phyloP scores from a whole-genome alignment of 148 eudicot genomes.

The Vaccinium myrtillus region DNA sequence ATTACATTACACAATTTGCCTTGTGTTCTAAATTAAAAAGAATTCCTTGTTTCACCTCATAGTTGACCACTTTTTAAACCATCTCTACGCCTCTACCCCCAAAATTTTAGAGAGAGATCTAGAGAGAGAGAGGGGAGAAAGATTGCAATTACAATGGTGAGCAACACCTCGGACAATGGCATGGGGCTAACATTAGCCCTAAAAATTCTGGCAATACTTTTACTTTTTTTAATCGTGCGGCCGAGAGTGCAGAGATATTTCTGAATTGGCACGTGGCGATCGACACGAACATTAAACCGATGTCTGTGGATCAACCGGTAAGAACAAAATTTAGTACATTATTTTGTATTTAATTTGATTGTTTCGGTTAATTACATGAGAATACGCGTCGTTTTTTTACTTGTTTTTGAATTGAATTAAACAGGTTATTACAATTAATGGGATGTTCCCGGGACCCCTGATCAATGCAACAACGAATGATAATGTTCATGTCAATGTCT shows the following conservation, averaged over 20 bases:
- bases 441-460: constrained; percentile 48
- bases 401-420: background rate
- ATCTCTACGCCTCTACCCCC: background rate
- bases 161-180: background rate
- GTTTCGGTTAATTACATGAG: background rate
- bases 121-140: background rate
- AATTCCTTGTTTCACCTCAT: too few relatives aligned
- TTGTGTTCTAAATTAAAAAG: too few relatives aligned
- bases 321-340: background rate
- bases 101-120: background rate
- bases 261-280: background rate
- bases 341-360: background rate
- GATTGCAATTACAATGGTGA: background rate
- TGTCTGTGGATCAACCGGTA: background rate
- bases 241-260: background rate
- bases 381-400: background rate
- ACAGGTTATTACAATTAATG: constrained; percentile 51
- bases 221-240: background rate
- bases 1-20: too few relatives aligned
- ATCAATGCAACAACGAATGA: constrained; percentile 51
- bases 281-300: background rate
- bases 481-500: constrained; percentile 38
- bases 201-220: background rate
- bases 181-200: background rate
- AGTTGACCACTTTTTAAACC: background rate